These are phyloP conservation scores for Mayamaea pseudoterrestris DNA, from an alignment of 108 stramenopile species.

Conservation along the genomic window DNA sequence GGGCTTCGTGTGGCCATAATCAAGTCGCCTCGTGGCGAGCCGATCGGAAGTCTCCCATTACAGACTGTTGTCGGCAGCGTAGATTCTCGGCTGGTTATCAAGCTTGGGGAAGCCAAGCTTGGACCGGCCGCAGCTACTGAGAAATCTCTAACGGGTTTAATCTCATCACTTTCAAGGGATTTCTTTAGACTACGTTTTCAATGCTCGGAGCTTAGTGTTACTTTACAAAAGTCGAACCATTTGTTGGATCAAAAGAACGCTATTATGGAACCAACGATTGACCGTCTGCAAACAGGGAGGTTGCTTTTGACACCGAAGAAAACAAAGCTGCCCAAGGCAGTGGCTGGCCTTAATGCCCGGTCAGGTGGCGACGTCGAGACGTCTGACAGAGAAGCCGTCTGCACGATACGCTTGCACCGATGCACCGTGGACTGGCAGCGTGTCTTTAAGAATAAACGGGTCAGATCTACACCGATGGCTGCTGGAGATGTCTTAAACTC, in stretches of 20 bases:
- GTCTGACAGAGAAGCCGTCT: conserved; percentile 7
- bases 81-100: conserved; percentile 64
- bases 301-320: too few species aligned
- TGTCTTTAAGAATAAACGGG: conserved; percentile 71
- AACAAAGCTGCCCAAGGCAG: not conserved
- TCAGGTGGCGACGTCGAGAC: not conserved
- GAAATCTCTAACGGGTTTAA: conserved; percentile 9
- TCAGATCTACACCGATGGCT: conserved; percentile 1
- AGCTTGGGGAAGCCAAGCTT: conserved; percentile 56
- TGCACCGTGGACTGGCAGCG: conserved; percentile 78
- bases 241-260: conserved; percentile 5
- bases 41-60: conserved; percentile 61
- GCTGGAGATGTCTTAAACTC: conserved; percentile 18
- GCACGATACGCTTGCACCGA: conserved; percentile 42
- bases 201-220: conserved; percentile 65
- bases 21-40: conserved; percentile 26
- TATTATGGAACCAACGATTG: conserved; percentile 11
- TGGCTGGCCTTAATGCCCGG: too few species aligned
- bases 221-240: conserved; percentile 39
- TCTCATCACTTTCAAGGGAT: conserved; percentile 43
- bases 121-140: conserved; percentile 7
- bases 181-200: conserved; percentile 59
- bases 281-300: too few species aligned
- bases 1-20: conserved; percentile 53
- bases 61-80: conserved; percentile 66